Percentiles rank a stretch among this genome's conserved stretches.
These are phyloP conservation scores for Dothideomycetes sp. DNA, from an alignment of 2,329 filamentous ascomycete genomes.

Conservation along the genomic window DNA sequence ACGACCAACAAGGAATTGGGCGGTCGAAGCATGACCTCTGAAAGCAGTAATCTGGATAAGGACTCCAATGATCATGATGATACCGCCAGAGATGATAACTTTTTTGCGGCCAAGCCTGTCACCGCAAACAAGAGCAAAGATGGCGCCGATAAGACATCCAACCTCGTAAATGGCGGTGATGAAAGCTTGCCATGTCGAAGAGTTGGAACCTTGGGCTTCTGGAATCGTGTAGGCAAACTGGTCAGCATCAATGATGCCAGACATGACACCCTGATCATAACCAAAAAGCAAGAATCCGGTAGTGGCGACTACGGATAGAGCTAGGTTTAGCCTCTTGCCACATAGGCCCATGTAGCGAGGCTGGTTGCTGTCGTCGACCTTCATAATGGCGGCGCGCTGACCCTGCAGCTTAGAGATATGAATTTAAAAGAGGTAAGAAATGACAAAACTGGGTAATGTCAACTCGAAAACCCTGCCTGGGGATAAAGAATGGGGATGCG, in stretches of 20 bases:
- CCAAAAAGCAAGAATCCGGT: conserved; percentile 22
- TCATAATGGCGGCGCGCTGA: neutral
- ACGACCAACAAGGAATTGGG: conserved; percentile 38
- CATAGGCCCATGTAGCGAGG: neutral
- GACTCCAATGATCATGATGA: conserved; percentile 35
- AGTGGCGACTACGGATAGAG: neutral
- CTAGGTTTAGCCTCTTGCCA: neutral
- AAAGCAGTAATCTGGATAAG: conserved; percentile 35
- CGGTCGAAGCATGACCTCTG: conserved; percentile 13
- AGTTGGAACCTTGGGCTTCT: conserved; percentile 12
- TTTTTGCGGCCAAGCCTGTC: conserved; percentile 40
- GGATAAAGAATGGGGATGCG: too few species aligned
- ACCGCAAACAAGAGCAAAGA: conserved; percentile 38
- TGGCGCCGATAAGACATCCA: conserved; percentile 39
- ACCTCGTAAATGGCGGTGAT: conserved; percentile 25
- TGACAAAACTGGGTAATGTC: too few species aligned
- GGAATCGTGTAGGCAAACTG: conserved; percentile 20
- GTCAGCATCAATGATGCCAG: conserved; percentile 23
- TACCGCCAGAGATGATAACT: conserved; percentile 37
- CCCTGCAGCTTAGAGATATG: too few species aligned
- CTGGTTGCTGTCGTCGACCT: neutral
- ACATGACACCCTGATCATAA: conserved; percentile 25
- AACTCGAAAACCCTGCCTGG: too few species aligned
- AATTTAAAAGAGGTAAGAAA: too few species aligned
- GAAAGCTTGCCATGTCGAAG: conserved; percentile 19